These are phyloP conservation scores for Cavenderia fasciculata DNA, from an alignment of 78 protist species.

Conservation along the genomic window DNA sequence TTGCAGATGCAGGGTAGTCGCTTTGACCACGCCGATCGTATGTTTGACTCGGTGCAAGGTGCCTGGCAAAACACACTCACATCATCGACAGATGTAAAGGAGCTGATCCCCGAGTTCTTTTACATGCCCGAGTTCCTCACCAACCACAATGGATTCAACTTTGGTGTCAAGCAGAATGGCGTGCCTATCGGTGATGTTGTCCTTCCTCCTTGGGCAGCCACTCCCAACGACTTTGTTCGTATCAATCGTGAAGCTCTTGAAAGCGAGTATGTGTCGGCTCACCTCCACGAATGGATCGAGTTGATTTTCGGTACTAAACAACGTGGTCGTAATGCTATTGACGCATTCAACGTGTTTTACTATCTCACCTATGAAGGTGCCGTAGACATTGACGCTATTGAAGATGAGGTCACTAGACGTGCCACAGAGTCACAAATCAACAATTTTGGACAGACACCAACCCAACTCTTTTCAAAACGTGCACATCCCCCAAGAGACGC, in stretches of 20 bases:
- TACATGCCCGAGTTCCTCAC: constrained; percentile 90
- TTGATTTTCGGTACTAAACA: constrained; percentile 96
- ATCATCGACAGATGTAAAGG: constrained; percentile 91
- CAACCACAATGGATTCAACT: constrained; percentile 81
- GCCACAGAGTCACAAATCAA: constrained; percentile 86
- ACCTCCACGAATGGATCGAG: constrained; percentile 97
- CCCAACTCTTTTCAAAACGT: constrained; percentile 89
- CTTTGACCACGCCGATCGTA: constrained; percentile 97
- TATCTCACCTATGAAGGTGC: constrained; percentile 91
- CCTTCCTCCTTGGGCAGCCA: constrained; percentile 97
- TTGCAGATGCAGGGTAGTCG: constrained; percentile 92
- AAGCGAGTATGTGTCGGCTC: constrained; percentile 88
- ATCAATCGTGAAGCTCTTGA: constrained; percentile 94
- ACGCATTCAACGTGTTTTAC: constrained; percentile 93
- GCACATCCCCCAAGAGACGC: constrained; percentile 73
- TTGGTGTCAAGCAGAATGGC: constrained; percentile 92
- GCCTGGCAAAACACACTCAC: constrained; percentile 83
- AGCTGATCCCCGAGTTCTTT: constrained; percentile 93
- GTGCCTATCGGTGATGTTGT: constrained; percentile 80
- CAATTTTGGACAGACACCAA: constrained; percentile 99
- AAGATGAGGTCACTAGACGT: constrained; percentile 40
- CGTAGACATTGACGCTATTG: constrained; percentile 75
- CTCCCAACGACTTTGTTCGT: constrained; percentile 89
- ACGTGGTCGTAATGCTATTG: constrained; percentile 91
- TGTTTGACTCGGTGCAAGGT: constrained; percentile 87